A percentile compares a stretch with the other conserved stretches of the same genome.
Conservation (phyloP, 2,329 filamentous ascomycete genomes). For the Monilinia vaccinii-corymbosi region DNA sequence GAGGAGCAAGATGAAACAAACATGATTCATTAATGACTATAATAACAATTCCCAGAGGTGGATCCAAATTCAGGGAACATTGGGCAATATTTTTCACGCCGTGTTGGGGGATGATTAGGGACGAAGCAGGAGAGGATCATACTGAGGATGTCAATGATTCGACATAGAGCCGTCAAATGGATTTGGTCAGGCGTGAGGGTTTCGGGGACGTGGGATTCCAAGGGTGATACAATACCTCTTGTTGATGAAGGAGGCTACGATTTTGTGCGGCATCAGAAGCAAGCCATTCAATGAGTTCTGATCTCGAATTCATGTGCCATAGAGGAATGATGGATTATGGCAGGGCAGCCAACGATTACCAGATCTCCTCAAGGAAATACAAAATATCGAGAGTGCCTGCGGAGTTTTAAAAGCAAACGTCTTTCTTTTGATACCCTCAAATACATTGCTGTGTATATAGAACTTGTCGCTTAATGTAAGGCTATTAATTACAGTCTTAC, state of each 20-base stretch:
- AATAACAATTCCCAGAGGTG: not conserved
- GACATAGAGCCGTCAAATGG: conserved; percentile 22
- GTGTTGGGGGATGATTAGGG: conserved; percentile 85
- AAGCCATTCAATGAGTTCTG: not conserved
- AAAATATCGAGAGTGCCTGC: no score
- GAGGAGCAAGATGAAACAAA: not conserved
- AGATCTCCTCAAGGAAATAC: no score
- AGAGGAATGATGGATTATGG: no score
- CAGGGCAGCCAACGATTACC: no score
- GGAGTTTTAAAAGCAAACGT: no score
- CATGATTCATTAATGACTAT: not conserved
- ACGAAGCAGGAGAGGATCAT: conserved; percentile 75
- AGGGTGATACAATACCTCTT: not conserved
- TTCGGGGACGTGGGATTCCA: conserved; percentile 13
- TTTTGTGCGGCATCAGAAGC: not conserved
- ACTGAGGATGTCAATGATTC: conserved; percentile 41
- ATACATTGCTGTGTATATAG: no score
- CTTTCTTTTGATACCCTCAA: no score
- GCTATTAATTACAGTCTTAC: no score
- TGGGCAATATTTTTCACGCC: conserved; percentile 62
- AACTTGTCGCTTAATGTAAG: no score
- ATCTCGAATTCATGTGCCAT: not conserved
- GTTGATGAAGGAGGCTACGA: not conserved
- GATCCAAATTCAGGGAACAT: no score
- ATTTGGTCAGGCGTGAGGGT: conserved; percentile 19